These are phyloP conservation scores for Ogataea nonfermentans DNA, from an alignment of 805 yeast species.

Conservation along the genomic window DNA sequence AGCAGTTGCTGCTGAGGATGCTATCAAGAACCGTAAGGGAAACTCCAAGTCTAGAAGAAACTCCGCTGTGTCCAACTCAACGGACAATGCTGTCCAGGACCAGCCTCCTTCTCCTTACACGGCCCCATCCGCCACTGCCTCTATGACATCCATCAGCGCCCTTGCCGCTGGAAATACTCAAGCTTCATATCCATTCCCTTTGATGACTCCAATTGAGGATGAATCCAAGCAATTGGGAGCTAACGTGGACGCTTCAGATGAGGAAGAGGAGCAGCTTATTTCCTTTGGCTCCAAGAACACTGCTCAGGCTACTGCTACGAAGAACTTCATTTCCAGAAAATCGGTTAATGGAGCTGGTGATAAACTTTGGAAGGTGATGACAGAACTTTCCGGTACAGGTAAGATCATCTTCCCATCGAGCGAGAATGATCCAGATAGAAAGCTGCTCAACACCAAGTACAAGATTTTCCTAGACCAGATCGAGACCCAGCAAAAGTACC, in stretches of 20 bases:
- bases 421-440: conserved; percentile 59
- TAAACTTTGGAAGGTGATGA: conserved; percentile 85
- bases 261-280: conserved; percentile 45
- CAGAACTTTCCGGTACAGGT: conserved; percentile 79
- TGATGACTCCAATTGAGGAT: conserved; percentile 39
- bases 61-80: conserved; percentile 25
- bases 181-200: conserved; percentile 48
- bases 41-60: conserved; percentile 28
- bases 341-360: conserved; percentile 44
- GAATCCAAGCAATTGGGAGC: conserved; percentile 35
- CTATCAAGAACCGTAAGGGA: conserved; percentile 34
- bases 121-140: conserved; percentile 76
- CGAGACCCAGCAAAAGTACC: conserved; percentile 71
- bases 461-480: conserved; percentile 87
- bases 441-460: conserved; percentile 75
- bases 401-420: conserved; percentile 69
- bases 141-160: conserved; percentile 55
- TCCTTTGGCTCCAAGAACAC: conserved; percentile 60
- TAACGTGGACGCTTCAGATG: conserved; percentile 27
- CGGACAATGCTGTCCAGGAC: conserved; percentile 11
- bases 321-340: conserved; percentile 36
- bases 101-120: conserved; percentile 66
- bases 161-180: conserved; percentile 40
- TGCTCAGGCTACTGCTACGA: conserved; percentile 51
- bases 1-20: conserved; percentile 83